Conservation (phyloP, 2,329 filamentous ascomycete genomes). For the Ophiosphaerella herpotricha region DNA sequence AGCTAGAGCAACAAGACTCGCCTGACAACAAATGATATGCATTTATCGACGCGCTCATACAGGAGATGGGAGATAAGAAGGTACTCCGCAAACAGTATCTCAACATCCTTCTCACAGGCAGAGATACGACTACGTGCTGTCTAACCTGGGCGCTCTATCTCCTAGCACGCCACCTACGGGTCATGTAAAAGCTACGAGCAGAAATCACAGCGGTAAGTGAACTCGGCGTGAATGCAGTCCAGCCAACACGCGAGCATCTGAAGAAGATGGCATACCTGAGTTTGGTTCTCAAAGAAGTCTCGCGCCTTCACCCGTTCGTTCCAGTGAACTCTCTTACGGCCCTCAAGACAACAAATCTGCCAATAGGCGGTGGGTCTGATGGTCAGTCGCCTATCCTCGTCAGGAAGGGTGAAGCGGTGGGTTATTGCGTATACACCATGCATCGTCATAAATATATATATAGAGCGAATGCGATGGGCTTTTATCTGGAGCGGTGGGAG, state of each 20-base stretch:
- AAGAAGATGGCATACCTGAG: no score
- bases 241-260: no score
- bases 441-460: slow-evolving; percentile 44
- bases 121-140: slow-evolving; percentile 75
- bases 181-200: no score
- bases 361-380: slow-evolving; percentile 42
- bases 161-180: no score
- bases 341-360: slow-evolving; percentile 40
- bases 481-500: slow-evolving; percentile 43
- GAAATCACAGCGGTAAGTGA: no score
- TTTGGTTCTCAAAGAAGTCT: slow-evolving; percentile 39
- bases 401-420: slow-evolving; percentile 30
- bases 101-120: slow-evolving; percentile 78
- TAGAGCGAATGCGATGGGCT: slow-evolving; percentile 44
- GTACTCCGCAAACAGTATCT: slow-evolving; percentile 83
- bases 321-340: slow-evolving; percentile 38
- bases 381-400: slow-evolving; percentile 41
- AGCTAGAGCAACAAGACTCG: no score
- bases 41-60: slow-evolving; percentile 81
- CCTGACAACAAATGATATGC: slow-evolving; percentile 58
- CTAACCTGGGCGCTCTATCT: no score
- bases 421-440: slow-evolving; percentile 39
- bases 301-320: slow-evolving; percentile 43
- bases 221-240: no score
- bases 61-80: slow-evolving; percentile 68